Evolutionary conservation across 2,329 filamentous ascomycete genomes (phyloP).

Genomic region (Aspergillus costaricaensis): DNA sequence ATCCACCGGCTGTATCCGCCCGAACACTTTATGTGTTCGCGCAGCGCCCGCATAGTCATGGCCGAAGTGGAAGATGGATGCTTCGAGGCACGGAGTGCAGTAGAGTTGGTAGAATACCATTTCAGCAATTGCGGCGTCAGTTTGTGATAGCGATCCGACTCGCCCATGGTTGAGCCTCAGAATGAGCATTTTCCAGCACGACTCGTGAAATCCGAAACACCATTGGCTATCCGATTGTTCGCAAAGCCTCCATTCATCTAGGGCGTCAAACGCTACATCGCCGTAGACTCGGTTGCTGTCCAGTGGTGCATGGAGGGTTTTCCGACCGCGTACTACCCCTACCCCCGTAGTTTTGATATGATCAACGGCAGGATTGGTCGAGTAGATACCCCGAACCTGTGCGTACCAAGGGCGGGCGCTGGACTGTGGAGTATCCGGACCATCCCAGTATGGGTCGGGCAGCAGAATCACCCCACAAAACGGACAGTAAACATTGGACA

Average conservation of each 20-base stretch:
- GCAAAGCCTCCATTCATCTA: conserved; percentile 13
- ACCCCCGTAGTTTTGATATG: conserved; percentile 3
- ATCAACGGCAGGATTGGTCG: not conserved
- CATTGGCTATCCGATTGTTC: not conserved
- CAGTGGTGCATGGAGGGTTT: not conserved
- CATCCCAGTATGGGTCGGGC: conserved; percentile 7
- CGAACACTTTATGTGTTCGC: no score
- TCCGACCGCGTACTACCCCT: conserved; percentile 3
- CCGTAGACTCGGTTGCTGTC: conserved; percentile 4
- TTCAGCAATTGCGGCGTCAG: not conserved
- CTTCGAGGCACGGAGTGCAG: conserved; percentile 11
- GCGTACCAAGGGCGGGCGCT: conserved; percentile 14
- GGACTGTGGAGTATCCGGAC: no score
- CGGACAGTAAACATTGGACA: not conserved
- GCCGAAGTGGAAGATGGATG: not conserved
- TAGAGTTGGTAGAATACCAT: conserved; percentile 15
- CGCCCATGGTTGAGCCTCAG: not conserved
- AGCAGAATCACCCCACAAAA: conserved; percentile 17
- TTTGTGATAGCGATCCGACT: not conserved
- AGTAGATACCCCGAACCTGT: conserved; percentile 13
- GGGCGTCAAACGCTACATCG: not conserved
- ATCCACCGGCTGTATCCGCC: no score
- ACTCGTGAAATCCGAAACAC: conserved; percentile 16
- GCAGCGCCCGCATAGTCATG: no score
- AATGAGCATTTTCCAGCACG: conserved; percentile 19